Evolutionary conservation across 176 grass and related monocot genomes (phyloP).

Genomic region (Olyra latifolia): DNA sequence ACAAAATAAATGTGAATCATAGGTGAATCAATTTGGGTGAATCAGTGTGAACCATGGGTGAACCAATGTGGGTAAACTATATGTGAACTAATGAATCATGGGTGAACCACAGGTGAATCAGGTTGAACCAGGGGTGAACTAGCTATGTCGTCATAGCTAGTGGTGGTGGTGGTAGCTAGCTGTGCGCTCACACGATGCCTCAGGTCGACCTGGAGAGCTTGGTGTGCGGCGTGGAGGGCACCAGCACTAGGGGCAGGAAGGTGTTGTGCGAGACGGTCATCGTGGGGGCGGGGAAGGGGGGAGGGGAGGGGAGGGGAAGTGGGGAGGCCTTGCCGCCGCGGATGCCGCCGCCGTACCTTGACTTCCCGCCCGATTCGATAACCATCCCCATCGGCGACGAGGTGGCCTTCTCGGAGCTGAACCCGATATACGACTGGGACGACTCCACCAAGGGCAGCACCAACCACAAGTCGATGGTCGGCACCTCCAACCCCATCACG

Average conservation of each 20-base stretch:
- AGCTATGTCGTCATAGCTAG: too few relatives aligned
- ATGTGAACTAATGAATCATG: too few relatives aligned
- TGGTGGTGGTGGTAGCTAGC: too few relatives aligned
- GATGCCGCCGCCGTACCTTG: constrained; percentile 43
- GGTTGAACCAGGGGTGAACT: too few relatives aligned
- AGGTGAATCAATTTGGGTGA: too few relatives aligned
- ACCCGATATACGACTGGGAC: constrained; percentile 87
- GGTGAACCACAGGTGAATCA: too few relatives aligned
- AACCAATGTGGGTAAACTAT: too few relatives aligned
- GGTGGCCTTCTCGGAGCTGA: constrained; percentile 62
- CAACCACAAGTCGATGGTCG: constrained; percentile 70
- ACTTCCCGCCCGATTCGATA: constrained; percentile 82
- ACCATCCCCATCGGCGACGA: constrained; percentile 69
- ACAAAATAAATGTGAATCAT: too few relatives aligned
- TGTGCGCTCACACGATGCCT: constrained; percentile 33
- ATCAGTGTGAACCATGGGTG: too few relatives aligned
- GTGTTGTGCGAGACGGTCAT: constrained; percentile 69
- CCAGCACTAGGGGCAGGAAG: constrained; percentile 54
- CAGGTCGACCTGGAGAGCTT: constrained; percentile 56
- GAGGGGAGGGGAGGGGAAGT: too few relatives aligned
- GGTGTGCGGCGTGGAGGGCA: constrained; percentile 47
- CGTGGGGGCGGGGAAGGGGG: too few relatives aligned
- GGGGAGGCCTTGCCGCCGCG: constrained; percentile 30
- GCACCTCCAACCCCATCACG: constrained; percentile 45
- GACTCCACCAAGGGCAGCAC: constrained; percentile 95